Evolutionary conservation across 768 basidiomycete species (phyloP), one percentile per base, ranked within the genome.

Genomic region (Hygrocybe punicea): DNA sequence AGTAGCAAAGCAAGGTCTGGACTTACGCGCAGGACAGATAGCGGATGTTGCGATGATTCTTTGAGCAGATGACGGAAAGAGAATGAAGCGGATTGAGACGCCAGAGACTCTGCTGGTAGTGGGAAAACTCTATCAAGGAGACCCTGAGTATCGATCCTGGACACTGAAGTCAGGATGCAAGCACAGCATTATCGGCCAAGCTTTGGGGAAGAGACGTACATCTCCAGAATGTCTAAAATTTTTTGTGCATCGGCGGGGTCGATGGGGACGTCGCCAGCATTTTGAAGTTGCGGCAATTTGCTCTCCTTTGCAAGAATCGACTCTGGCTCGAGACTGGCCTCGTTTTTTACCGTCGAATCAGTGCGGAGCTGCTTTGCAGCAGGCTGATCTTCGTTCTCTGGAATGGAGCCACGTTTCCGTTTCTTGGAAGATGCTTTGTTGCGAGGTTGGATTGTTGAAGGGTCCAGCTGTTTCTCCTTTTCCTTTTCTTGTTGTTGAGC

Each of bases 51-150:
- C 10, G 80, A 69, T 6, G 85, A 71, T 16, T 84, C 78, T 57
- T 73, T 71, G 49, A 89, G 76, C 7, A 89, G 74, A 1, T 79
- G 66, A 21, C 86, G 83, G 42, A 90, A 73, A 4, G 84, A 84
- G 60, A 74, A 73, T 0, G 73, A 62, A 8, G 70, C 62, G 33
- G 70, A 69, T 45, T 74, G 75, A 9, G 78, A 74, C 16, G 76
- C 71, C 1, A 73, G 67, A 42, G 73, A 70, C 60, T 75, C 68
- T 53, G 74, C 67, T 19, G 75, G 74, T 21, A 84, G 73, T 36
- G 85, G 82, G 66, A 88, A 87, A 60, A 89, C 86, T 62, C 90
- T 86, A 76, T 92, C 89, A 9, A 93, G 83, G 4, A 93, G 76
- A 47, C 85, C 87, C 61, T 89, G 89, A 0, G 78, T 78, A 69